Base-by-base conservation (phyloP, 1,284 basidiomycete genomes). In the Peniophora sp. region DNA sequence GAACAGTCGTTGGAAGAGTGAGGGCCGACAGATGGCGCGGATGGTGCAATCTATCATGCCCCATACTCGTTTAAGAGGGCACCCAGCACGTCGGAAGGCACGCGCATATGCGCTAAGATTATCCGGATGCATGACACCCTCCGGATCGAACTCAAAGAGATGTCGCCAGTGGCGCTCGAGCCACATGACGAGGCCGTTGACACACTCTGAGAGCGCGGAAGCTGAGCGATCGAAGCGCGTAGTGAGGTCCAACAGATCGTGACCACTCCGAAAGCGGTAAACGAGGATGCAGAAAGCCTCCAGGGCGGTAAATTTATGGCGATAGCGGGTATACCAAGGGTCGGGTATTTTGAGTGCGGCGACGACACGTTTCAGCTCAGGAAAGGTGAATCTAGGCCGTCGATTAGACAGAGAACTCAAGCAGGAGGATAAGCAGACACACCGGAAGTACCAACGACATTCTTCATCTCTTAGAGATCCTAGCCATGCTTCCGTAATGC, bases 1-100 rank as follows among this genome's bases (percentile, higher is more conserved):
- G 11, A 49, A 57, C 24, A 52, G 24, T 5, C 56, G 52, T 48
- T 62, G 61, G 20, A 41, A 53, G 12, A 22, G 20, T 3, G 41
- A 46, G 9, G 62, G 63, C 1, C 52, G 53, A 32, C 55, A 56
- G 15, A 58, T 60, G 2, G 35, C 23, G 2, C 58, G 58, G 36
- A 63, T 58, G 10, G 61, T 64, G 51, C 60, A 59, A 51, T 64
- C 60, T 15, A 64, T 53, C 48, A 63, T 63, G 2, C 51, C 59
- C 24, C 49, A 62, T 15, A 62, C 46, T 10, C 39, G 32, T 3
- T 24, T 11, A 2, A 58, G 24, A 2, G 59, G 62, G 5, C 59
- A 50, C 24, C 61, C 60, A 3, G 56, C 56, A 54, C 59, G 60
- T 17, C 24, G 6, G 14, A 51, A n/a, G 20, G 39, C 39, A 41